phyloP scores from a whole-genome alignment of 331 rosid species.

The Spiraea crenata region DNA sequence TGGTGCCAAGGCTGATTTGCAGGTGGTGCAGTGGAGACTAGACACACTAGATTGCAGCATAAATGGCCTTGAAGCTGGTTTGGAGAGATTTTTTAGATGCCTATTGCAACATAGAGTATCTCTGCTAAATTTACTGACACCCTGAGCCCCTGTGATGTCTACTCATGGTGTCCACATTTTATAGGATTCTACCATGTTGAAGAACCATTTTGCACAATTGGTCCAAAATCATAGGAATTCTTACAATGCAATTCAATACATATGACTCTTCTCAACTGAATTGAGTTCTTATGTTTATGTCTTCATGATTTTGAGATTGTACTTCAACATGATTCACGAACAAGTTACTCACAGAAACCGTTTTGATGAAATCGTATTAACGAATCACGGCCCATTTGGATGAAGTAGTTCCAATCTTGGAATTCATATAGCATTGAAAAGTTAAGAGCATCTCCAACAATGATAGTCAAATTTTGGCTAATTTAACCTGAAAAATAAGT shows the following conservation, averaged over 20 bases:
- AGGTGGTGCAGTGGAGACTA: conserved; percentile 42
- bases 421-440: no score
- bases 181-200: conserved; percentile 3
- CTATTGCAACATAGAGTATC: conserved; percentile 73
- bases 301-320: background rate
- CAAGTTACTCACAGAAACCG: no score
- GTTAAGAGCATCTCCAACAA: no score
- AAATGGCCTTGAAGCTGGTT: conserved; percentile 45
- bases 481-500: no score
- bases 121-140: conserved; percentile 61
- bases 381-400: no score
- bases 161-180: conserved; percentile 17
- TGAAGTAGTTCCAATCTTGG: no score
- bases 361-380: no score
- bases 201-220: conserved; percentile 8
- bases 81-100: conserved; percentile 55
- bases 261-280: background rate
- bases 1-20: conserved; percentile 37
- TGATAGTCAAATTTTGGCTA: no score
- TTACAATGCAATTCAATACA: background rate
- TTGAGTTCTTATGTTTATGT: background rate
- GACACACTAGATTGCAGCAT: conserved; percentile 39
- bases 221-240: background rate
- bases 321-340: background rate
- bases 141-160: conserved; percentile 22